Conservation (phyloP, 2,329 filamentous ascomycete species). For the Tolypocladium tropicale region DNA sequence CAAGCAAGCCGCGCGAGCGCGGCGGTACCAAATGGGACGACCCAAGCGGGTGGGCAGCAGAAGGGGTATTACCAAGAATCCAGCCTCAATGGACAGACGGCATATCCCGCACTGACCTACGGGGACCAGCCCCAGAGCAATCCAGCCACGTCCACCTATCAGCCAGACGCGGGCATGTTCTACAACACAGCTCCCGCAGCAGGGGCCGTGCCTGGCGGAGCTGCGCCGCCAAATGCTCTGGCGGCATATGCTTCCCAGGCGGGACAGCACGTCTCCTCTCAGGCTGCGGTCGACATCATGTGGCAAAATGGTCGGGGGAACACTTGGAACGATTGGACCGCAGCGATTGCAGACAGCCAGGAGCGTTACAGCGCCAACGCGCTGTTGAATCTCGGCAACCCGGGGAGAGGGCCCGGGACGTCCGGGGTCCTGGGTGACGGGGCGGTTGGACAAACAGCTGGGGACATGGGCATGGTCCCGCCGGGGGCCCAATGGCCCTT, state of each 20-base stretch:
- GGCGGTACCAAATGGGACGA: conserved; percentile 8
- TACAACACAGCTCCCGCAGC: conserved; percentile 12
- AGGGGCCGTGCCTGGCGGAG: background rate
- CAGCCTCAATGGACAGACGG: conserved; percentile 13
- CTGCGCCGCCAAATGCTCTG: conserved; percentile 24
- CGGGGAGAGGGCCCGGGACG: conserved; percentile 3
- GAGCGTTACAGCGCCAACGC: conserved; percentile 39
- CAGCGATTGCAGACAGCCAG: conserved; percentile 37
- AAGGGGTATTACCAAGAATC: conserved; percentile 20
- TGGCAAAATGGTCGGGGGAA: conserved; percentile 26
- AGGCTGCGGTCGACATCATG: conserved; percentile 15
- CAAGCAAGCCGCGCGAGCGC: background rate
- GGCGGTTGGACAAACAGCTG: background rate
- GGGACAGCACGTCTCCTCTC: conserved; percentile 21
- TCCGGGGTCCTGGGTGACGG: conserved; percentile 2
- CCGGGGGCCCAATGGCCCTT: conserved; percentile 19
- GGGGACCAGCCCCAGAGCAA: conserved; percentile 13
- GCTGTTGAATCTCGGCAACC: conserved; percentile 33
- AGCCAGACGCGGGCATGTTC: conserved; percentile 16
- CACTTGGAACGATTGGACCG: conserved; percentile 45
- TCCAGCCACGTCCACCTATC: conserved; percentile 14
- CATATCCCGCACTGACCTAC: conserved; percentile 21
- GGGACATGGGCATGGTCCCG: conserved; percentile 16
- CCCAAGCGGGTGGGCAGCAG: background rate
- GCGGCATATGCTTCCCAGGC: conserved; percentile 29